These are phyloP conservation scores for Eimeria maxima DNA, from an alignment of 169 alveolate species.

Conservation along the genomic window DNA sequence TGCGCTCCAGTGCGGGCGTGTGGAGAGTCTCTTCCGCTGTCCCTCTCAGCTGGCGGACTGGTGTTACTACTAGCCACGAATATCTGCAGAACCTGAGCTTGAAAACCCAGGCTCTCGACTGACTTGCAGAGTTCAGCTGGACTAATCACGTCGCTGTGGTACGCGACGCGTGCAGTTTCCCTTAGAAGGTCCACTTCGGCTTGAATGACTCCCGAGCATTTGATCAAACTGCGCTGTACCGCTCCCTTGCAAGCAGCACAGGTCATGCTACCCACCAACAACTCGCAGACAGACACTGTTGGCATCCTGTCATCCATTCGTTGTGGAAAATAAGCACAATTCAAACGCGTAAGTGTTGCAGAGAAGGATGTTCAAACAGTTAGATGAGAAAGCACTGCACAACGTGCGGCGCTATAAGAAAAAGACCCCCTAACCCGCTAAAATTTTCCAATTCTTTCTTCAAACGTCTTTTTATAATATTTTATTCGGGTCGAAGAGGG, in stretches of 20 bases:
- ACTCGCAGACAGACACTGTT: conserved; percentile 50
- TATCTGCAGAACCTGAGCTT: conserved; percentile 35
- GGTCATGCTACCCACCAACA: conserved; percentile 76
- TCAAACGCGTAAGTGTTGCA: not conserved
- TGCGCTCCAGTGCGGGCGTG: not conserved
- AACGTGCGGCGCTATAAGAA: not conserved
- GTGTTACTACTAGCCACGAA: conserved; percentile 18
- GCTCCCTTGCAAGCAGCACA: conserved; percentile 78
- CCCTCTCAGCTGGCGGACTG: not conserved
- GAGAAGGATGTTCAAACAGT: not conserved
- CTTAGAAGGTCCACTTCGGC: conserved; percentile 62
- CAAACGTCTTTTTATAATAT: not conserved
- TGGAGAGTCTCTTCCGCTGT: not conserved
- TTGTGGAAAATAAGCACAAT: not conserved
- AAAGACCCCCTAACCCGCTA: not conserved
- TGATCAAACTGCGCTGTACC: conserved; percentile 24
- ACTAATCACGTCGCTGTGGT: not conserved
- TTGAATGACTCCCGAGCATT: conserved; percentile 6
- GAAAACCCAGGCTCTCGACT: conserved; percentile 62
- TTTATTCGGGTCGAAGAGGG: not conserved
- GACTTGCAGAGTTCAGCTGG: conserved; percentile 59
- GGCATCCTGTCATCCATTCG: not conserved
- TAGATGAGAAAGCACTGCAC: not conserved
- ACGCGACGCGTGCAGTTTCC: conserved; percentile 49
- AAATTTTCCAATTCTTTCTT: not conserved